Evolutionary conservation across 1,284 basidiomycete species (phyloP).

Genomic region (Violaceomyces palustris): DNA sequence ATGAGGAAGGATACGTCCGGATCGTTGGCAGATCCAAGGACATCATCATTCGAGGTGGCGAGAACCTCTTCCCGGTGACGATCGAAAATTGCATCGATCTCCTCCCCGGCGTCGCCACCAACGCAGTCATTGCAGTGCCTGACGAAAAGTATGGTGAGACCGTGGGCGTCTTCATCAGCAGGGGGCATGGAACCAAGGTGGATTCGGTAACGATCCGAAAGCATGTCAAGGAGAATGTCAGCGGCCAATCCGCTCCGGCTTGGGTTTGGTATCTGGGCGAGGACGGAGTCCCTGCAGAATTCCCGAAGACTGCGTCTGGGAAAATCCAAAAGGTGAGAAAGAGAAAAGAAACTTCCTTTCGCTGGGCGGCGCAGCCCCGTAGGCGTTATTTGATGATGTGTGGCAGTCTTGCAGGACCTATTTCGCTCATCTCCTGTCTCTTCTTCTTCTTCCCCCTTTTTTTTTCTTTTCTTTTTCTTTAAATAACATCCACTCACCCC

Average conservation of each 20-base stretch:
- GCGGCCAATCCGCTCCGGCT: conserved; percentile 58
- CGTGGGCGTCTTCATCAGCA: conserved; percentile 35
- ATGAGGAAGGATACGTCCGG: conserved; percentile 72
- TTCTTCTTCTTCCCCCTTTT: not conserved
- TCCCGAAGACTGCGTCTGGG: conserved; percentile 81
- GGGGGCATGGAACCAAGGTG: conserved; percentile 14
- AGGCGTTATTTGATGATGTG: no score
- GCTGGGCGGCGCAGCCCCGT: no score
- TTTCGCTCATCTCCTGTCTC: no score
- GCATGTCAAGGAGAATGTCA: conserved; percentile 32
- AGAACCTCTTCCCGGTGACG: conserved; percentile 79
- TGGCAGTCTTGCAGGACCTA: no score
- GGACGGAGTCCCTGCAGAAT: conserved; percentile 60
- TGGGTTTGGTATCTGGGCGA: conserved; percentile 79
- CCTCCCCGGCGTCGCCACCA: conserved; percentile 65
- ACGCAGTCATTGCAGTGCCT: conserved; percentile 69
- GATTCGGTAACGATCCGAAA: conserved; percentile 57
- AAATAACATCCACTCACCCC: not conserved
- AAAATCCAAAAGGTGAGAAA: conserved; percentile 72
- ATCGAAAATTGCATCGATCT: conserved; percentile 74
- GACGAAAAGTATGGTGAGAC: conserved; percentile 56
- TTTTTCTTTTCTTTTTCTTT: not conserved
- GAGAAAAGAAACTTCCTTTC: conserved; percentile 3
- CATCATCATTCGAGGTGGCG: conserved; percentile 80
- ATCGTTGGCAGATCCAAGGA: conserved; percentile 69